These are phyloP conservation scores for Xylaria palmicola DNA, from an alignment of 495 filamentous ascomycete genomes.

Conservation along the genomic window DNA sequence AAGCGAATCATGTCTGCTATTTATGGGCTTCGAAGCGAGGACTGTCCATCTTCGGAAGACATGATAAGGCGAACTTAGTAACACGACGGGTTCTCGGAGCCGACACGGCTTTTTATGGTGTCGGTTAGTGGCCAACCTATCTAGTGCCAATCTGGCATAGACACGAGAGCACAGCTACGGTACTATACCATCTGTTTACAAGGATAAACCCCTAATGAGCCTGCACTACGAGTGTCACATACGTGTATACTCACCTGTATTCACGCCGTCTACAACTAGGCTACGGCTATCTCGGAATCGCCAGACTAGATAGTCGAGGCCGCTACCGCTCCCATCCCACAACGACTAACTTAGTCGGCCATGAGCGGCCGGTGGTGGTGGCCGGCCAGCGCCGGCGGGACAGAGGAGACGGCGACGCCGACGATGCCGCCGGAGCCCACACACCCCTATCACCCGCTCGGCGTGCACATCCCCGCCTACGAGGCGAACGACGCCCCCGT, in stretches of 20 bases:
- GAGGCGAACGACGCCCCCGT: conserved; percentile 48
- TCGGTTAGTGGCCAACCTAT: background rate
- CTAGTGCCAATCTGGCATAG: too few species aligned
- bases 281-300: background rate
- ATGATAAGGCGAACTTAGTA: background rate
- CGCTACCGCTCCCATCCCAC: background rate
- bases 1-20: background rate
- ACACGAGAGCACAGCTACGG: too few species aligned
- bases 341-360: conserved; percentile 5
- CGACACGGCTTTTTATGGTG: background rate
- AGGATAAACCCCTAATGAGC: too few species aligned
- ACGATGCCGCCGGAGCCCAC: conserved; percentile 14
- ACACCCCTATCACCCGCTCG: conserved; percentile 74
- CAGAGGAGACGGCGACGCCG: background rate
- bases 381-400: background rate
- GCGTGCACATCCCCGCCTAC: conserved; percentile 61
- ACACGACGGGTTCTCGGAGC: conserved; percentile 12
- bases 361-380: conserved; percentile 14
- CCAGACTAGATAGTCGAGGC: background rate
- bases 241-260: too few species aligned
- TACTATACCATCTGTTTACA: too few species aligned
- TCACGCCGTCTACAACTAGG: too few species aligned
- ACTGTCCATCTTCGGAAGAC: background rate
- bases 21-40: background rate
- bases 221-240: too few species aligned